Percentiles rank a stretch among this genome's conserved stretches.
phyloP scores from a whole-genome alignment of 306 rosid genomes.

The Sicyos baderoa region DNA sequence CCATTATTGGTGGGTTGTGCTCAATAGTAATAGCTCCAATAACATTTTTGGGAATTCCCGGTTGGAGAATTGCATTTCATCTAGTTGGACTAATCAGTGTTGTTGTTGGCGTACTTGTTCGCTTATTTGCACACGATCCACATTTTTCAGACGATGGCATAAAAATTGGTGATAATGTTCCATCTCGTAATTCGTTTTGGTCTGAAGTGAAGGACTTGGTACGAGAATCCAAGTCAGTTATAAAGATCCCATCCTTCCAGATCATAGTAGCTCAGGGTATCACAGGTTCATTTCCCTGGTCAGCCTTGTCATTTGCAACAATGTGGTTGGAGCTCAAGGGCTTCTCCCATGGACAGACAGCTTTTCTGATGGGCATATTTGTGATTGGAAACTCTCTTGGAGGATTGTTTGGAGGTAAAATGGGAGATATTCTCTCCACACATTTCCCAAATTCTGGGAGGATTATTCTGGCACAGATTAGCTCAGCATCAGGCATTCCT shows the following conservation, averaged over 20 bases:
- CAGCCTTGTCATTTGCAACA: conserved; percentile 74
- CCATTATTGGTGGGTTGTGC: conserved; percentile 69
- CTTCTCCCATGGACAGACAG: conserved; percentile 69
- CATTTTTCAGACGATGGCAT: conserved; percentile 38
- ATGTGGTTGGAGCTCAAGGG: conserved; percentile 97
- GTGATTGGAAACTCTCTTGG: conserved; percentile 67
- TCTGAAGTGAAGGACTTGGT: conserved; percentile 54
- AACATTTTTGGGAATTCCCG: conserved; percentile 72
- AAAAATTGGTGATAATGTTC: conserved; percentile 22
- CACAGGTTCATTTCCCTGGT: conserved; percentile 94
- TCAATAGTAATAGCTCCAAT: conserved; percentile 68
- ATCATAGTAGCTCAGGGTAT: conserved; percentile 87
- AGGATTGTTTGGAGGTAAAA: conserved; percentile 79
- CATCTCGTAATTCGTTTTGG: conserved; percentile 39
- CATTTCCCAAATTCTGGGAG: conserved; percentile 75
- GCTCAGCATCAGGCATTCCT: conserved; percentile 83
- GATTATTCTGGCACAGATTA: conserved; percentile 77
- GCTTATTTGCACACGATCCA: conserved; percentile 70
- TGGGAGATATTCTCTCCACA: conserved; percentile 72
- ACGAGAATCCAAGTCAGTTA: conserved; percentile 58
- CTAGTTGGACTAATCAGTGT: conserved; percentile 72
- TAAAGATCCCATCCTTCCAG: conserved; percentile 72
- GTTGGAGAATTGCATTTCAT: conserved; percentile 91
- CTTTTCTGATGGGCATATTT: conserved; percentile 65
- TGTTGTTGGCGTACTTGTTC: conserved; percentile 54